Conservation (phyloP, 306 rosid species). For the Lithocarpus polystachyus region DNA sequence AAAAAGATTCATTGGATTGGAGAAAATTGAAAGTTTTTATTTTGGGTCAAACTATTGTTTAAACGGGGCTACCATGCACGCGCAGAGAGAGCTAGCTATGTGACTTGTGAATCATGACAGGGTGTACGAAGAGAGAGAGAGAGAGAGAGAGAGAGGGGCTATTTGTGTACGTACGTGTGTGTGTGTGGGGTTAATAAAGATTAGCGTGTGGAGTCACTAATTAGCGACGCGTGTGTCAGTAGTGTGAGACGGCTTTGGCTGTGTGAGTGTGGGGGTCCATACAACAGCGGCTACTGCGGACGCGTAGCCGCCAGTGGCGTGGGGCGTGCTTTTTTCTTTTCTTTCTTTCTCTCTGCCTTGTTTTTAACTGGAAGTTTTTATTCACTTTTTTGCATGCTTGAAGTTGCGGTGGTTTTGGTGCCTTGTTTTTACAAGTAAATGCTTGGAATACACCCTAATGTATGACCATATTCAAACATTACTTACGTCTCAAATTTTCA, state of each 20-base stretch:
- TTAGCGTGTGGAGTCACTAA: neutral
- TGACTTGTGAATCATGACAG: neutral
- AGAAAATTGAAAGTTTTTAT: neutral
- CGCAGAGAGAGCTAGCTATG: neutral
- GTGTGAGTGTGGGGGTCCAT: constrained; percentile 18
- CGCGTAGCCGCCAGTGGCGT: constrained; percentile 38
- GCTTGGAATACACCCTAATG: too few species aligned
- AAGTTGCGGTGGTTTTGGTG: neutral
- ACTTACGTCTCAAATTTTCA: too few species aligned
- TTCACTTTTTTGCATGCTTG: neutral
- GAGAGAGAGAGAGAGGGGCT: neutral
- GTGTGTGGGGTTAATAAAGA: neutral
- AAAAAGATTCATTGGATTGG: neutral
- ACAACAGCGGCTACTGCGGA: constrained; percentile 24
- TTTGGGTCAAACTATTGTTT: constrained; percentile 44
- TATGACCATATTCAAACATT: too few species aligned
- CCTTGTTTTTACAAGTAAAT: too few species aligned
- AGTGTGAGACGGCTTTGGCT: neutral
- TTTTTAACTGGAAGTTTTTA: neutral
- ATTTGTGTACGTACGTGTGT: too few species aligned
- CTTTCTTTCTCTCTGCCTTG: neutral
- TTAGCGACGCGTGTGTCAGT: constrained; percentile 15
- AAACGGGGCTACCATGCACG: constrained; percentile 44
- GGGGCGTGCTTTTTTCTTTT: constrained; percentile 20
- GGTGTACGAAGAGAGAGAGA: neutral